Evolutionary conservation across 192 early-diverging fungal genomes (phyloP).

Genomic region (Obelidium mucronatum): DNA sequence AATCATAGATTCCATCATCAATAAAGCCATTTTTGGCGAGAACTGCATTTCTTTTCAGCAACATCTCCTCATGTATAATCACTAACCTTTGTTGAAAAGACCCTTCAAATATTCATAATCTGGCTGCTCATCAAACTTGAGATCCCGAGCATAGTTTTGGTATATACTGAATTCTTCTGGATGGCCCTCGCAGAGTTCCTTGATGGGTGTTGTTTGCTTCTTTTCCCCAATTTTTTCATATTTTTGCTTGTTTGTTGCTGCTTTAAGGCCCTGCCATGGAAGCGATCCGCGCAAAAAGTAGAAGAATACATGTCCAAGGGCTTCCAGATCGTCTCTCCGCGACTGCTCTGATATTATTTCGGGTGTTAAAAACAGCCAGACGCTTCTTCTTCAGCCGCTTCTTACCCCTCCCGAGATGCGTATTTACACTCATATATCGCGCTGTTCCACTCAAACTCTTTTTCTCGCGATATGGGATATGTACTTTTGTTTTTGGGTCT

Average conservation of each 20-base stretch:
- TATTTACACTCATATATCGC: constrained; percentile 93
- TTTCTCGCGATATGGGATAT: constrained; percentile 92
- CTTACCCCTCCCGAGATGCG: constrained; percentile 89
- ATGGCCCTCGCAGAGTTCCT: constrained; percentile 90
- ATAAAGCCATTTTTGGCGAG: constrained; percentile 65
- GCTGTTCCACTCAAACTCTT: constrained; percentile 94
- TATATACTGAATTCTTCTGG: constrained; percentile 94
- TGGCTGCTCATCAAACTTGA: constrained; percentile 96
- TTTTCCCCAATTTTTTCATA: constrained; percentile 99
- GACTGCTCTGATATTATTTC: constrained; percentile 80
- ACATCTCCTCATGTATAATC: background rate
- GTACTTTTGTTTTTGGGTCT: constrained; percentile 82
- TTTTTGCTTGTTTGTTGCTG: constrained; percentile 98
- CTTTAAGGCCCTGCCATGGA: constrained; percentile 98
- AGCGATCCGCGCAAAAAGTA: constrained; percentile 94
- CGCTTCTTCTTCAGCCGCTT: background rate
- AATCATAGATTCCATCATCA: constrained; percentile 95
- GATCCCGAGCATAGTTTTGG: constrained; percentile 86
- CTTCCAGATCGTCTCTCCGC: constrained; percentile 94
- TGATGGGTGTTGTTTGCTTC: constrained; percentile 91
- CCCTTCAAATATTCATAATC: constrained; percentile 94
- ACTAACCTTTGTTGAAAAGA: constrained; percentile 78
- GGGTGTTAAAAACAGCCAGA: background rate
- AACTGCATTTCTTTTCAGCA: constrained; percentile 36
- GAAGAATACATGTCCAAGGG: constrained; percentile 98